Percentiles rank a stretch among this genome's conserved stretches.
phyloP scores from a whole-genome alignment of 1,284 basidiomycete species.

The Mycena citricolor region DNA sequence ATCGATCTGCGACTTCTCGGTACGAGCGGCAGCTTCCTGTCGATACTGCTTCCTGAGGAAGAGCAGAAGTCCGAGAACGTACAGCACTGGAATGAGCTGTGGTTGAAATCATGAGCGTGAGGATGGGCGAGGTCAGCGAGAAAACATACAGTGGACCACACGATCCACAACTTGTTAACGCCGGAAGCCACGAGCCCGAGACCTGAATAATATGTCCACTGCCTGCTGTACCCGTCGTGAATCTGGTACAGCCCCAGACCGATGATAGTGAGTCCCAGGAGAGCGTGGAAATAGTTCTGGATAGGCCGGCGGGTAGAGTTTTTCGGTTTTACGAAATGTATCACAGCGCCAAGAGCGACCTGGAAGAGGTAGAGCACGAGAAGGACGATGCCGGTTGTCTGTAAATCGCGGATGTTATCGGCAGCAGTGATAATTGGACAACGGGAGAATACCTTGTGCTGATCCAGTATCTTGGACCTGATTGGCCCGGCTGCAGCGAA shows the following conservation, averaged over 20 bases:
- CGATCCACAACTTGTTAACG: constrained; percentile 46
- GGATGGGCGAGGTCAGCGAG: neutral
- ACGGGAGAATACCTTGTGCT: constrained; percentile 45
- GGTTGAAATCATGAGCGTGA: neutral
- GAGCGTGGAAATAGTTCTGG: constrained; percentile 60
- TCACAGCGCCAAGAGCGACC: constrained; percentile 52
- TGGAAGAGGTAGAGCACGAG: constrained; percentile 64
- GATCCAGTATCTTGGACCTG: constrained; percentile 44
- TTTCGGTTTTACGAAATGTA: constrained; percentile 56
- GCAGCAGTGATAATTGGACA: no score
- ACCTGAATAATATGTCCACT: constrained; percentile 48
- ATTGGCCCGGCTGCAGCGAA: constrained; percentile 42
- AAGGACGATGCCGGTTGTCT: constrained; percentile 59
- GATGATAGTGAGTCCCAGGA: constrained; percentile 52
- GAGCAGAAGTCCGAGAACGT: constrained; percentile 44
- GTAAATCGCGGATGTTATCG: no score
- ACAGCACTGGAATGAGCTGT: constrained; percentile 47
- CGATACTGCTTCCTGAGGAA: constrained; percentile 35
- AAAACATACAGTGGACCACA: constrained; percentile 55
- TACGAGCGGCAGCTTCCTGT: no score
- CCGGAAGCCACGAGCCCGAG: constrained; percentile 37
- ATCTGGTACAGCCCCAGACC: constrained; percentile 54
- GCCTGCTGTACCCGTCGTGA: constrained; percentile 42
- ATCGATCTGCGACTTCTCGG: no score
- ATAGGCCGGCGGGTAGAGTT: constrained; percentile 41